A percentile compares a stretch with the other conserved stretches of the same genome.
These are phyloP conservation scores for Acacia concinna DNA, from an alignment of 331 rosid genomes.

Conservation along the genomic window DNA sequence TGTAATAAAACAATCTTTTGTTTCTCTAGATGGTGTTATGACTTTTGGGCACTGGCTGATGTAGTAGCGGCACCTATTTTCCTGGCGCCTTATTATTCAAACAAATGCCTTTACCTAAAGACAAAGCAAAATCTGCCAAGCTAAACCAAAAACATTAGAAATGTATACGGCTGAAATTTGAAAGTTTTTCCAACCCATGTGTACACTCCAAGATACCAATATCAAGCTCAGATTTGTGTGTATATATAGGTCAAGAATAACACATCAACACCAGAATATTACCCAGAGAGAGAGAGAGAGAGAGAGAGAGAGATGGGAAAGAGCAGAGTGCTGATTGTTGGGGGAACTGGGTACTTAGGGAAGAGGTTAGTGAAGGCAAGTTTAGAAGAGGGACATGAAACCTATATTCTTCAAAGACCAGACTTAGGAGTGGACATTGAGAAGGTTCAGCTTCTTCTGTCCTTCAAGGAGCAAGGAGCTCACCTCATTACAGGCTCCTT, in stretches of 20 bases:
- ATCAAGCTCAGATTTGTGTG: background rate
- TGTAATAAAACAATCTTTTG: background rate
- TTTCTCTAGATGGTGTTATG: background rate
- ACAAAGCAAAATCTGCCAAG: slow-evolving; percentile 27
- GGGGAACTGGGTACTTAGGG: slow-evolving; percentile 76
- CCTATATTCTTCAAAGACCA: slow-evolving; percentile 59
- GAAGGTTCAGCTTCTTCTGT: slow-evolving; percentile 58
- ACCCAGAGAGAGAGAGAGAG: background rate
- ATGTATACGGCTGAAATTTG: background rate
- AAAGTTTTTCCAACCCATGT: slow-evolving; percentile 6
- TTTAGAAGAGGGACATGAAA: slow-evolving; percentile 55
- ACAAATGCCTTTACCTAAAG: slow-evolving; percentile 24
- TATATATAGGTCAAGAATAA: background rate
- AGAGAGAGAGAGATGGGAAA: slow-evolving; percentile 32
- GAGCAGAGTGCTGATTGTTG: slow-evolving; percentile 61
- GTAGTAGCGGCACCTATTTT: background rate
- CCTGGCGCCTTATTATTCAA: background rate
- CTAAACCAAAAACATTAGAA: background rate
- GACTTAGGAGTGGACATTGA: slow-evolving; percentile 76
- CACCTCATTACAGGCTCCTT: slow-evolving; percentile 52
- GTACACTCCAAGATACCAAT: slow-evolving; percentile 26
- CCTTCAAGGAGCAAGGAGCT: slow-evolving; percentile 65
- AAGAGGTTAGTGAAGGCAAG: slow-evolving; percentile 72
- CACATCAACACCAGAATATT: background rate
- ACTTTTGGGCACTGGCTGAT: background rate